phyloP scores from a whole-genome alignment of 1,139 yeast species.

The Pichia sp. region DNA sequence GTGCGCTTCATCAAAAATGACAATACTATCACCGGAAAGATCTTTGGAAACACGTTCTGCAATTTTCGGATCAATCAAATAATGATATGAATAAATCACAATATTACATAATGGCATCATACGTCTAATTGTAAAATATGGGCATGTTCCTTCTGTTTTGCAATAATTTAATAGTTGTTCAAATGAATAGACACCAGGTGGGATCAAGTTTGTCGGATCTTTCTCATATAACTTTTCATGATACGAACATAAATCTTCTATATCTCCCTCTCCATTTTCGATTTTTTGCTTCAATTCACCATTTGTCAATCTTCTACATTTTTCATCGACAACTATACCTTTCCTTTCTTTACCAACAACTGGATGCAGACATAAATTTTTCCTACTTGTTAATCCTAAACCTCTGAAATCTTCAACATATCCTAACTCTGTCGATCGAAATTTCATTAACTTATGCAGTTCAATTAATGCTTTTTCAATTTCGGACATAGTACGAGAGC shows the following conservation, averaged over 20 bases:
- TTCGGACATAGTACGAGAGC: conserved; percentile 99
- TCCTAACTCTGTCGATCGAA: conserved; percentile 74
- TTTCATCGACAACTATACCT: conserved; percentile 94
- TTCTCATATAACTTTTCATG: conserved; percentile 83
- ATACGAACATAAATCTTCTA: conserved; percentile 64
- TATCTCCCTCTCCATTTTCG: conserved; percentile 54
- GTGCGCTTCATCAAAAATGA: conserved; percentile 97
- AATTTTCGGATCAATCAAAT: conserved; percentile 90
- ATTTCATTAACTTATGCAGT: conserved; percentile 81
- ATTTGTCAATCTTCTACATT: conserved; percentile 88
- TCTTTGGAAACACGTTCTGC: conserved; percentile 93
- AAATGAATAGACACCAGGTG: conserved; percentile 91
- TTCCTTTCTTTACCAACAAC: conserved; percentile 78
- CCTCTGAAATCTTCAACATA: conserved; percentile 86
- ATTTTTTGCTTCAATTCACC: conserved; percentile 73
- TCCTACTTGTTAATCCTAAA: conserved; percentile 87
- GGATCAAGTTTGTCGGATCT: conserved; percentile 84
- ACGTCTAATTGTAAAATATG: conserved; percentile 94
- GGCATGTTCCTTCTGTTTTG: conserved; percentile 75
- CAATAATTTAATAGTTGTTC: conserved; percentile 76
- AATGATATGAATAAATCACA: conserved; percentile 92
- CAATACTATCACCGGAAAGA: conserved; percentile 84
- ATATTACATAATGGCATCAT: conserved; percentile 95
- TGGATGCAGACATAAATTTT: conserved; percentile 89
- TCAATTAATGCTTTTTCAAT: conserved; percentile 97